Percentiles rank a stretch among this genome's conserved stretches.
Evolutionary conservation across 2,329 filamentous ascomycete species (phyloP).

Genomic region (Acephala macrosclerotiorum): DNA sequence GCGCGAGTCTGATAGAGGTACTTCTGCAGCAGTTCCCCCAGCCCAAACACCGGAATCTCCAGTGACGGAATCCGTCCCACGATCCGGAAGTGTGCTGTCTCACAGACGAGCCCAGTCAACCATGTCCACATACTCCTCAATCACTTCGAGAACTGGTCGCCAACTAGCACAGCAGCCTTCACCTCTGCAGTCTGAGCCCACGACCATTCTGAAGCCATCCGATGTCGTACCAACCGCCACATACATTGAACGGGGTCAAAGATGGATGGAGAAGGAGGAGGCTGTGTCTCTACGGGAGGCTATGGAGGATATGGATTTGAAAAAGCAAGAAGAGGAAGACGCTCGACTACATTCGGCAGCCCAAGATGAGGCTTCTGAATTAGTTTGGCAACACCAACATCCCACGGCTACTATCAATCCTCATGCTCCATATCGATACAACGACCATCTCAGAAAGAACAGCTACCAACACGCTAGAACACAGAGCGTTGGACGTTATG

Average conservation of each 20-base stretch:
- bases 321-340: conserved; percentile 62
- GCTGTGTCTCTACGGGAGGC: conserved; percentile 73
- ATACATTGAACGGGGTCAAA: conserved; percentile 76
- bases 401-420: conserved; percentile 62
- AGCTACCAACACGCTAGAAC: conserved; percentile 74
- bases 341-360: conserved; percentile 72
- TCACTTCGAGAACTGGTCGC: conserved; percentile 41
- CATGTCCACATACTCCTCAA: conserved; percentile 41
- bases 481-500: conserved; percentile 62
- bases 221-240: conserved; percentile 70
- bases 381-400: conserved; percentile 80
- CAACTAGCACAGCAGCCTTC: conserved; percentile 38
- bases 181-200: conserved; percentile 2
- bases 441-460: conserved; percentile 71
- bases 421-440: conserved; percentile 72
- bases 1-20: conserved; percentile 48
- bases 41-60: conserved; percentile 28
- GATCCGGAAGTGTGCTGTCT: conserved; percentile 40
- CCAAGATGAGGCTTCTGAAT: conserved; percentile 78
- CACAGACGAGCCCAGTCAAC: conserved; percentile 41
- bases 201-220: conserved; percentile 59
- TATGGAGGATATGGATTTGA: conserved; percentile 75
- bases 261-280: conserved; percentile 85
- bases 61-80: conserved; percentile 31
- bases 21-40: conserved; percentile 34